Base-by-base conservation (phyloP, 257 asterid genomes). In the Ehretia macrophylla region DNA sequence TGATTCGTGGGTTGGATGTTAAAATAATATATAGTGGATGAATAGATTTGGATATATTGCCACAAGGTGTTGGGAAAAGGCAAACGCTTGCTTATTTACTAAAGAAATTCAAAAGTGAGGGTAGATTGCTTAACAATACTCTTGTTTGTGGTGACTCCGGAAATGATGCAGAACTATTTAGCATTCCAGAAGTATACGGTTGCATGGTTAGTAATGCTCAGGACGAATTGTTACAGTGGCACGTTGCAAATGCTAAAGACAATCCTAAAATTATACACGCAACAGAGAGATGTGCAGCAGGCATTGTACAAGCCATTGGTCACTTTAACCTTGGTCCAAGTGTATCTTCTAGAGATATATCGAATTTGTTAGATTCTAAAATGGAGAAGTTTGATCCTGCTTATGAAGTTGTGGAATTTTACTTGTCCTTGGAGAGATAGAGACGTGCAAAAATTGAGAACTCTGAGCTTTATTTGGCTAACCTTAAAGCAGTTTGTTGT, bases 1-100 rank as follows among this genome's bases (percentile, higher is more conserved):
- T n/a, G n/a, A n/a, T n/a, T n/a, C n/a, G n/a, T n/a, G n/a, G n/a
- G 99, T 70, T 92, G 89, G 96, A 92, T 73, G 88, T 68, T 60
- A 92, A 92, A 73, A 92, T 92, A 69, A 92, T 92, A 68, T 88
- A 92, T 79, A 92, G 99, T 62, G 99, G 99, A 23, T 97, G 99
- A 69, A 82, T 81, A 86, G 97, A 88, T 81, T 75, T 92, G 75
- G 99, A 92, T 76, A 83, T 92, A 66, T 69, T 88, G 75, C 96
- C 99, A 12, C 95, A 83, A 77, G 96, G 99, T 58, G 99, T 97
- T 65, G 99, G 99, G 47, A 92, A 92, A 80, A 97, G 99, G 73
- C 97, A 88, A 73, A 97, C 99, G 64, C 95, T 92, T 68, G 96
- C 96, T 68, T 92, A 92, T 77, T 70, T 92, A 82, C 99, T 81